Conservation (phyloP, 1,284 basidiomycete species). For the Cutaneotrichosporon daszewskae region DNA sequence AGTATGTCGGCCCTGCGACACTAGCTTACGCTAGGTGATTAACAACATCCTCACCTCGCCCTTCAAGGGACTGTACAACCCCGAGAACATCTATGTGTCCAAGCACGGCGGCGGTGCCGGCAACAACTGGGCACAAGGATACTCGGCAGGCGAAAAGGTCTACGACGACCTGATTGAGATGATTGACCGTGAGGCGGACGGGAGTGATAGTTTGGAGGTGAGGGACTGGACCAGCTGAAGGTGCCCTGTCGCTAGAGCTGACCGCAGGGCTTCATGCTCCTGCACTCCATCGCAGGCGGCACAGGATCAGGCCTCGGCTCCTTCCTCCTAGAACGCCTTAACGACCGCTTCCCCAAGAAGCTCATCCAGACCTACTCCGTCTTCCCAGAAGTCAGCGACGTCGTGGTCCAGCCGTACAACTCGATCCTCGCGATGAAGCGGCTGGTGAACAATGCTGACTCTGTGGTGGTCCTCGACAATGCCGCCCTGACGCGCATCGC, state of each 20-base stretch:
- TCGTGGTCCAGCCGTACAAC: constrained; percentile 98
- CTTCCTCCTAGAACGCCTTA: constrained; percentile 89
- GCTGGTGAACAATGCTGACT: constrained; percentile 92
- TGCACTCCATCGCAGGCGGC: constrained; percentile 98
- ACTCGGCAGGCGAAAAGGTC: constrained; percentile 78
- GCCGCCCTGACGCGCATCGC: constrained; percentile 87
- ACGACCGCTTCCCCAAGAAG: constrained; percentile 98
- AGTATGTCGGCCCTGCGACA: constrained; percentile 52
- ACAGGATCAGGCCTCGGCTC: constrained; percentile 98
- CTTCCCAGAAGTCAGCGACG: constrained; percentile 90
- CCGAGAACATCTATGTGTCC: constrained; percentile 93
- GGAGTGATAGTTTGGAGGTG: constrained; percentile 95
- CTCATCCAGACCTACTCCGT: constrained; percentile 99
- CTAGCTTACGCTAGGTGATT: constrained; percentile 64
- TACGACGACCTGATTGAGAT: constrained; percentile 99
- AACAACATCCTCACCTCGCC: constrained; percentile 89
- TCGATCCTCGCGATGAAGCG: constrained; percentile 88
- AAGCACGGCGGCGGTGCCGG: constrained; percentile 97
- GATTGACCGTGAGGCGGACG: constrained; percentile 97
- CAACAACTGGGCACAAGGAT: constrained; percentile 98
- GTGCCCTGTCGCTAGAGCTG: neutral
- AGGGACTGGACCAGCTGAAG: constrained; percentile 14
- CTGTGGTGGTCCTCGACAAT: constrained; percentile 95
- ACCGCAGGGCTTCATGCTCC: constrained; percentile 89
- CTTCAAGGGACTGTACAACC: constrained; percentile 91